Evolutionary conservation across 2,329 filamentous ascomycete genomes (phyloP).

Genomic region (Colletotrichum liriopes): DNA sequence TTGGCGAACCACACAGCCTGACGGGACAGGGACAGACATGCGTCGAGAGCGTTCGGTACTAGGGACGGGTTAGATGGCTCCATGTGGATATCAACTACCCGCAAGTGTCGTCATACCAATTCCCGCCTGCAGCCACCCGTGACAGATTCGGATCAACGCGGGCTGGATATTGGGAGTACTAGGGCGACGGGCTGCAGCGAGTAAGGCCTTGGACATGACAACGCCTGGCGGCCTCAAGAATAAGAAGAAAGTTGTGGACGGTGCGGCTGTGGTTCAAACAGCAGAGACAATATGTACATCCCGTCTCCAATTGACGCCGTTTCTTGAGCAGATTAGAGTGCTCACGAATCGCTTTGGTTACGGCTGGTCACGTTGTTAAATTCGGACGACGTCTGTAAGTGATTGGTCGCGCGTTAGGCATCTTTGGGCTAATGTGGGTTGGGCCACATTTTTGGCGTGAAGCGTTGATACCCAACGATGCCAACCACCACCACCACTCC

Average conservation of each 20-base stretch:
- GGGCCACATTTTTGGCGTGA: slow-evolving; percentile 54
- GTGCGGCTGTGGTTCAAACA: not conserved
- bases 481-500: slow-evolving; percentile 31
- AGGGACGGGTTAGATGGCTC: slow-evolving; percentile 12
- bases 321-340: not conserved
- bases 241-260: not conserved
- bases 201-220: not conserved
- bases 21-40: slow-evolving; percentile 26
- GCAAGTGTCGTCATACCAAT: slow-evolving; percentile 39
- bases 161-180: slow-evolving; percentile 15
- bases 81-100: slow-evolving; percentile 23
- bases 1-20: slow-evolving; percentile 21
- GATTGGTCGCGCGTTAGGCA: slow-evolving; percentile 41
- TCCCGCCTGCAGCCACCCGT: slow-evolving; percentile 27
- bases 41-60: not conserved
- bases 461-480: slow-evolving; percentile 58
- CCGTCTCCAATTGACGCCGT: slow-evolving; percentile 8
- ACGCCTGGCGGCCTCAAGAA: not conserved
- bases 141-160: slow-evolving; percentile 7
- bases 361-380: slow-evolving; percentile 28
- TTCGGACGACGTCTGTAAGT: slow-evolving; percentile 30
- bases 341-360: slow-evolving; percentile 25
- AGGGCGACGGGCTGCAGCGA: not conserved
- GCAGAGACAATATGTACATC: not conserved
- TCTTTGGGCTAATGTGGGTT: slow-evolving; percentile 47